These are phyloP conservation scores for Avena eriantha DNA, from an alignment of 176 grass and related monocot species.

Conservation along the genomic window DNA sequence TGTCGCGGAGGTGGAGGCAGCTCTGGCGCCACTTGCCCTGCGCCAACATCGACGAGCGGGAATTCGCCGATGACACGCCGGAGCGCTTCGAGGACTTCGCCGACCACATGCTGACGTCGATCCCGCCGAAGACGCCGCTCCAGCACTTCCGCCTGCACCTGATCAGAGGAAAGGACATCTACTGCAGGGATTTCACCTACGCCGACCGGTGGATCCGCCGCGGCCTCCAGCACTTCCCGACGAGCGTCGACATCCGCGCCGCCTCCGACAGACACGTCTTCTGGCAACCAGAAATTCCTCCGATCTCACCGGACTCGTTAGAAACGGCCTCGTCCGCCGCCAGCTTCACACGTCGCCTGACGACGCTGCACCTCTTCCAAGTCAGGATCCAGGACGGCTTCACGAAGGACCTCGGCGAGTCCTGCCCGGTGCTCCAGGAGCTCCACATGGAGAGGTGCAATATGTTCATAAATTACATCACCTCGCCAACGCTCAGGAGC, in stretches of 20 bases:
- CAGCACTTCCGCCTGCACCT: background rate
- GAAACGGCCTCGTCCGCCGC: background rate
- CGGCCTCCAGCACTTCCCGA: background rate
- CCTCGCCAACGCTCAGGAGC: background rate
- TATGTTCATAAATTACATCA: background rate
- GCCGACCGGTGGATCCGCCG: background rate
- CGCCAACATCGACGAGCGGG: background rate
- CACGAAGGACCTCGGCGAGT: background rate
- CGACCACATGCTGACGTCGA: background rate
- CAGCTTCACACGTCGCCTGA: background rate
- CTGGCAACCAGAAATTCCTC: background rate
- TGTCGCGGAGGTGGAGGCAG: background rate
- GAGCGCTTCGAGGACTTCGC: background rate
- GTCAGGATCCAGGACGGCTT: background rate
- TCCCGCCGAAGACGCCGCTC: background rate
- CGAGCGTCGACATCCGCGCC: background rate
- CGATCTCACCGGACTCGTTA: too few relatives aligned
- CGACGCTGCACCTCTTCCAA: background rate
- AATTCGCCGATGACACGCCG: background rate
- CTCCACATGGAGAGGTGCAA: background rate
- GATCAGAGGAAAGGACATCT: background rate
- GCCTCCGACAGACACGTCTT: too few relatives aligned
- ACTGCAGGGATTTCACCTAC: background rate
- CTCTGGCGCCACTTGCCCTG: background rate
- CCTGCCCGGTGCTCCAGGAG: background rate